A percentile compares a stretch with the other conserved stretches of the same genome.
phyloP scores from a whole-genome alignment of 257 asterid genomes.

The Nicotiana tabacum region DNA sequence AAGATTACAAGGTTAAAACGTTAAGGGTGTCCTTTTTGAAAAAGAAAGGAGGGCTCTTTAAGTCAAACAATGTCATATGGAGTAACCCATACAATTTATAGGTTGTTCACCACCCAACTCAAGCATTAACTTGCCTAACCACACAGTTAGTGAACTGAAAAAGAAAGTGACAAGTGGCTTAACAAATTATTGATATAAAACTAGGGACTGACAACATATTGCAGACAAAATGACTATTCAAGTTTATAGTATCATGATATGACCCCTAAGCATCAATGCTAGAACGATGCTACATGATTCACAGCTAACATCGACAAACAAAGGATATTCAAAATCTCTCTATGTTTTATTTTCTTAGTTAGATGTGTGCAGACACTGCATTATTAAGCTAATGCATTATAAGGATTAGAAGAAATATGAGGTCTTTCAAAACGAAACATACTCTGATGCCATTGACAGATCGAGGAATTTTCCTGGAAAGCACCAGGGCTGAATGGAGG shows the following conservation, averaged over 20 bases:
- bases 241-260: background rate
- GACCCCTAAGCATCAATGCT: background rate
- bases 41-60: background rate
- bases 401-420: no score
- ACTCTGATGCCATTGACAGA: constrained; percentile 18
- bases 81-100: background rate
- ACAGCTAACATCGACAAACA: background rate
- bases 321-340: background rate
- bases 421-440: no score
- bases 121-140: background rate
- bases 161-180: background rate
- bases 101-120: background rate
- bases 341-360: background rate
- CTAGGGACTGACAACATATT: background rate
- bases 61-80: background rate
- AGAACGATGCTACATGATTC: background rate
- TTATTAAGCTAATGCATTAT: no score
- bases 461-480: constrained; percentile 90
- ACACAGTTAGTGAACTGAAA: background rate
- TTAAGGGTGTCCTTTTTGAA: background rate
- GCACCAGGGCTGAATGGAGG: constrained; percentile 94
- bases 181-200: background rate
- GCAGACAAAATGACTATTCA: background rate
- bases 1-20: background rate
- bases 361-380: background rate